Evolutionary conservation across 31 red algal species (phyloP), one percentile per base, ranked within the genome.

Genomic region (Bonnemaisonia californica): DNA sequence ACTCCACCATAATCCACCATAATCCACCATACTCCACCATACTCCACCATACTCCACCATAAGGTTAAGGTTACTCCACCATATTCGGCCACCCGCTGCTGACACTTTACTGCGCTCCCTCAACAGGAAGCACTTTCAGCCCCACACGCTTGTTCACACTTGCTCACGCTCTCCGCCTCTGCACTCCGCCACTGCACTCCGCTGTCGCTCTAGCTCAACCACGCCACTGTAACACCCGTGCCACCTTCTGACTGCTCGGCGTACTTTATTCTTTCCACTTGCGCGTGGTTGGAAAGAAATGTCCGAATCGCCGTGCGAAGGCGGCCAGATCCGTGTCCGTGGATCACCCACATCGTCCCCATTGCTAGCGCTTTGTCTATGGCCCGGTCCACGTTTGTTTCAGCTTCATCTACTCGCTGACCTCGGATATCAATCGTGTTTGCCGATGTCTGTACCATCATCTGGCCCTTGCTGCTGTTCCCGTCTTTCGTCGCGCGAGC

Each of bases 401-500:
- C 16, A n/a, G 91, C 91, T 33, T 74, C 83, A 70, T 98, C 83
- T 41, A 94, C 90, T 39, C 82, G 88, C 68, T 92, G 63, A 12
- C 95, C 95, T 41, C 91, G 81, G n/a, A 98, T 65, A 68, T 98
- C 91, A 24, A 98, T 66, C 16, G 95, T 94, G 67, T 93, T 95
- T 5, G 83, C 78, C 22, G 83, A 40, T 0, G 91, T 92, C 18
- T 85, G 88, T 29, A 98, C 71, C n/a, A 41, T 48, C 59, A 86
- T 36, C 27, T 70, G 59, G 32, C 58, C 47, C 27, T 33, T 61
- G 23, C 32, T 38, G 33, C 40, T 54, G 22, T 22, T 75, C 4
- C 36, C 30, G 1, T 7, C 33, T 42, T 28, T 41, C 23, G 8
- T 28, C 18, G 31, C 76, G 1, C 7, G 4, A 82, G 29, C n/a